These are phyloP conservation scores for Ogataea dorogensis DNA, from an alignment of 805 yeast genomes.

Conservation along the genomic window DNA sequence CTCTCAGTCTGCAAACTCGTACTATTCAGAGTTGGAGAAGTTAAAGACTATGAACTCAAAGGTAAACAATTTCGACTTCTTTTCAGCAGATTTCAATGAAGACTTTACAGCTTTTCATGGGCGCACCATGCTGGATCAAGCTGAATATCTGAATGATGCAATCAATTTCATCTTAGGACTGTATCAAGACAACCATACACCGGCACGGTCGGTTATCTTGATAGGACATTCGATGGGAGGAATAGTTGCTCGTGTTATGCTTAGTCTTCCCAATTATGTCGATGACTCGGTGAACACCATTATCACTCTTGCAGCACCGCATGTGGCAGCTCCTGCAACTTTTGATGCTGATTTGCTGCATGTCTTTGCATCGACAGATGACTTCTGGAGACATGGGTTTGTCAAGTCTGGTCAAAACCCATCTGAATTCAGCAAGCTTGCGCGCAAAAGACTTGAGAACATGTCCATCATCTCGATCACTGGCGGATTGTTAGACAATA, in stretches of 20 bases:
- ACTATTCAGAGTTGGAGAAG: conserved; percentile 36
- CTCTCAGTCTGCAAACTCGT: conserved; percentile 64
- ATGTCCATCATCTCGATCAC: conserved; percentile 81
- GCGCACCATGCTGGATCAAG: conserved; percentile 87
- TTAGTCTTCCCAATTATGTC: conserved; percentile 73
- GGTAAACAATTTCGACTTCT: conserved; percentile 67
- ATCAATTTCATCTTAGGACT: conserved; percentile 68
- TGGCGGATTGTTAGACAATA: conserved; percentile 78
- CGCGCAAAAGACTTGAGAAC: conserved; percentile 48
- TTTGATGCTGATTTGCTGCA: conserved; percentile 85
- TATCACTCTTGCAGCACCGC: conserved; percentile 86
- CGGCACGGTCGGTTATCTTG: conserved; percentile 62
- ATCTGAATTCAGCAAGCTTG: conserved; percentile 30
- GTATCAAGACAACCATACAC: conserved; percentile 41
- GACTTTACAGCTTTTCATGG: conserved; percentile 97
- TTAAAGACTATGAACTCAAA: conserved; percentile 30
- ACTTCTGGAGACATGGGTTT: conserved; percentile 74
- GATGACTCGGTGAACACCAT: conserved; percentile 77
- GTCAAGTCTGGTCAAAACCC: conserved; percentile 20
- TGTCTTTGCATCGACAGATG: conserved; percentile 70
- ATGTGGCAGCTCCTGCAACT: conserved; percentile 86
- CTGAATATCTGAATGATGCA: conserved; percentile 90
- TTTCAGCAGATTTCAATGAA: conserved; percentile 91
- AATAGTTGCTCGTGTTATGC: conserved; percentile 81
- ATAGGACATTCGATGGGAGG: conserved; percentile 99